Conservation (phyloP, 148 eudicot species). For the Camellia granthamiana region DNA sequence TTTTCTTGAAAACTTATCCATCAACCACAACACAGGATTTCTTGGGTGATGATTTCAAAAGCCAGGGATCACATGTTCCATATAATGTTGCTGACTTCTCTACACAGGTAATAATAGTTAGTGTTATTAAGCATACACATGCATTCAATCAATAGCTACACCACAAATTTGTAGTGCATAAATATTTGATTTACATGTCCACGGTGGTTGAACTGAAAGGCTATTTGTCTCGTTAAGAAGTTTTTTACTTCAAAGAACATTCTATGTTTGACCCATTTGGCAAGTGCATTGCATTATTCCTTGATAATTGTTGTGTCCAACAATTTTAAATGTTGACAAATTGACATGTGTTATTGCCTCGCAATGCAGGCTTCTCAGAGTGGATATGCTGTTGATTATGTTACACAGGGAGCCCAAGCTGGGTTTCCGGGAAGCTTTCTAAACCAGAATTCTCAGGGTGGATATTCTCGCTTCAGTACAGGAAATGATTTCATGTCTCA, state of each 20-base stretch:
- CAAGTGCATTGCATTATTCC: background rate
- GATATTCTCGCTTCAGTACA: conserved; percentile 82
- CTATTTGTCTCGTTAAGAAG: background rate
- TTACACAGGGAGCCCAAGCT: conserved; percentile 77
- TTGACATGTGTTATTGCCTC: background rate
- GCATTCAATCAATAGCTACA: background rate
- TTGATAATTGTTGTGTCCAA: background rate
- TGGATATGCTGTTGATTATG: conserved; percentile 89
- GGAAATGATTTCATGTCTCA: conserved; percentile 96
- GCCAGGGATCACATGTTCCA: conserved; percentile 98
- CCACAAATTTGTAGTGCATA: background rate
- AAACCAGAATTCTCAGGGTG: conserved; percentile 92
- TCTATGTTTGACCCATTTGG: background rate
- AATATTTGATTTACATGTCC: background rate
- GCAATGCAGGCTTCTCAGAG: conserved; percentile 81
- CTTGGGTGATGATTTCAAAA: conserved; percentile 97
- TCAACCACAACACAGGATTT: conserved; percentile 55
- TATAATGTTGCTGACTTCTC: conserved; percentile 90
- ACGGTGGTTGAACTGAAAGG: background rate
- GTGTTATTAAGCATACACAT: background rate
- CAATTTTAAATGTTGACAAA: background rate
- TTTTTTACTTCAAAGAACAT: background rate
- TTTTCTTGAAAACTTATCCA: conserved; percentile 1
- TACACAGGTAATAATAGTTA: conserved; percentile 58
- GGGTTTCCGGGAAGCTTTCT: conserved; percentile 85